Base-by-base conservation (phyloP, 2,329 filamentous ascomycete species). In the Aspergillus fijiensis region DNA sequence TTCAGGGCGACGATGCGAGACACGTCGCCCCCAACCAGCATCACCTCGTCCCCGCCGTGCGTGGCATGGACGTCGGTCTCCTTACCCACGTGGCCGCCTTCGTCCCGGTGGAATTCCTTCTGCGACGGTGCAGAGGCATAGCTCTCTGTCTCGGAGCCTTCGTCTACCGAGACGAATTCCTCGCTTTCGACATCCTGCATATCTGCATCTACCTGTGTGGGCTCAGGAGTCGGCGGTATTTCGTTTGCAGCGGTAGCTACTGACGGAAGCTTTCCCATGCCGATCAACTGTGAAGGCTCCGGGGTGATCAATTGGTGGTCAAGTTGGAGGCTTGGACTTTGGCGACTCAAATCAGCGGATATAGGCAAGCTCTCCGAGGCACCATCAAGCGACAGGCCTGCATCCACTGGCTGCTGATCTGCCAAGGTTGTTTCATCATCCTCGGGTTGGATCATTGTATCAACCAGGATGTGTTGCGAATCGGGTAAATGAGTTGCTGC, bases 271-370 rank as follows among this genome's bases (percentile, higher is more conserved):
- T 59, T 42, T 4, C 35, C 57, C 49, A 31, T 16, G 23, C 55
- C 53, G n/a, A 35, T 45, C 29, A 65, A 60, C 29, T 74, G 72
- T 1, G 70, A 69, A 48, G 60, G 60, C 39, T 66, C 66, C 27
- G 68, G 65, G 9, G 67, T 70, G 11, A 65, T 35, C 9, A 67
- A 58, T 53, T 67, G 69, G 23, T 59, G 63, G 19, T 54, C 42
- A 35, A 35, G 29, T 47, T 52, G 42, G 39, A 47, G 51, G 11
- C 50, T 45, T n/a, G 55, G 51, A 12, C 21, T n/a, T 21, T 49
- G n/a, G 31, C 39, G 42, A 47, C 23, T 14, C 42, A 35, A 19
- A 6, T 58, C 60, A n/a, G 19, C 23, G 14, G 48, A 47, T 6
- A 42, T 16, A 27, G 47, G 49, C n/a, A 39, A 12, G 11, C 35